Evolutionary conservation across 2,329 filamentous ascomycete species (phyloP).

Genomic region (Exophiala dermatitidis): DNA sequence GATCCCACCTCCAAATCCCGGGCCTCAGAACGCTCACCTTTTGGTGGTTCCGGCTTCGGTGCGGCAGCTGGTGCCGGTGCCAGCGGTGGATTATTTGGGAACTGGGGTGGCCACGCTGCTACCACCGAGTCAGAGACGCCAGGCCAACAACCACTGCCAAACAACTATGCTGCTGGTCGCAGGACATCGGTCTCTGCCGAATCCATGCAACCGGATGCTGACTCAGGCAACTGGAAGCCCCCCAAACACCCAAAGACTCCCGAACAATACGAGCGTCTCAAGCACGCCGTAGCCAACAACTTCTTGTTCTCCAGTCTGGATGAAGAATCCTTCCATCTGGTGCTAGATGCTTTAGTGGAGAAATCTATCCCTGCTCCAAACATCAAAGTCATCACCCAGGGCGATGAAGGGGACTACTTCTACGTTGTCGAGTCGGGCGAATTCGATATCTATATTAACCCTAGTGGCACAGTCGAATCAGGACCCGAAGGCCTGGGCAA

Average conservation of each 20-base stretch:
- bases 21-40: constrained; percentile 34
- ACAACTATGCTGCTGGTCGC: constrained; percentile 77
- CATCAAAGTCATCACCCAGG: constrained; percentile 86
- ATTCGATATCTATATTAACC: constrained; percentile 88
- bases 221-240: constrained; percentile 82
- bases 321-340: constrained; percentile 81
- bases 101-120: constrained; percentile 21
- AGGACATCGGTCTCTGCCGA: constrained; percentile 96
- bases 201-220: constrained; percentile 81
- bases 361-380: constrained; percentile 92
- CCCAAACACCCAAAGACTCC: constrained; percentile 74
- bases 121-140: constrained; percentile 44
- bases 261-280: constrained; percentile 74
- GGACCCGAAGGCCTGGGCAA: constrained; percentile 75
- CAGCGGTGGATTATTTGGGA: constrained; percentile 23
- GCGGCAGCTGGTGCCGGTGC: constrained; percentile 39
- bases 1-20: constrained; percentile 50
- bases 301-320: constrained; percentile 93
- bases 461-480: constrained; percentile 66
- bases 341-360: constrained; percentile 84
- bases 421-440: constrained; percentile 88
- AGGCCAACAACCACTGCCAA: constrained; percentile 51
- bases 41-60: constrained; percentile 48
- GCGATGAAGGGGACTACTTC: constrained; percentile 94
- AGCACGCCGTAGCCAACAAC: constrained; percentile 75